Conservation (phyloP, 768 basidiomycete genomes). For the Pleurotus tuoliensis region DNA sequence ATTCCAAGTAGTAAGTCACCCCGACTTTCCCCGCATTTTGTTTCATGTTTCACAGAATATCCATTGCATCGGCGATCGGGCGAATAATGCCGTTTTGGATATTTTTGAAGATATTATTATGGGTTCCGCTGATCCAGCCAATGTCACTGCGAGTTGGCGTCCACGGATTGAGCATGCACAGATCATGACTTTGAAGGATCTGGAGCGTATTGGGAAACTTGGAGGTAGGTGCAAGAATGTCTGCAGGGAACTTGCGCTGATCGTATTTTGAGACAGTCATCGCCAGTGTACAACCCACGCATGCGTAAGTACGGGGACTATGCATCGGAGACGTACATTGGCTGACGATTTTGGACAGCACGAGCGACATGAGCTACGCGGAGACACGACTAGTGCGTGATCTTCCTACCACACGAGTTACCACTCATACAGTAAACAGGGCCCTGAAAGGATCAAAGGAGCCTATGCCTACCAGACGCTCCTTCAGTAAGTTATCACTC, state of each 20-base stretch:
- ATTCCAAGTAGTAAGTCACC: slow-evolving; percentile 74
- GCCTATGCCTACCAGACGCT: slow-evolving; percentile 89
- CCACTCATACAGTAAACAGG: slow-evolving; percentile 36
- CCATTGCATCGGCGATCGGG: slow-evolving; percentile 86
- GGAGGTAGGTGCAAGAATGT: slow-evolving; percentile 51
- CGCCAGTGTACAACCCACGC: slow-evolving; percentile 89
- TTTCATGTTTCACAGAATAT: slow-evolving; percentile 55
- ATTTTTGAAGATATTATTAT: slow-evolving; percentile 69
- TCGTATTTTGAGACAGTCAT: slow-evolving; percentile 54
- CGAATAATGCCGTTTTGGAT: slow-evolving; percentile 79
- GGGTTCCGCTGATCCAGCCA: slow-evolving; percentile 16
- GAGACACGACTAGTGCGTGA: slow-evolving; percentile 65
- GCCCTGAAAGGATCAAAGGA: slow-evolving; percentile 75
- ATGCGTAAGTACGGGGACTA: slow-evolving; percentile 53
- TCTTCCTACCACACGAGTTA: neutral
- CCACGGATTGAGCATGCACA: slow-evolving; percentile 93
- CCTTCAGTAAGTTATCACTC: slow-evolving; percentile 48
- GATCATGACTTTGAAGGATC: slow-evolving; percentile 69
- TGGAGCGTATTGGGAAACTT: slow-evolving; percentile 63
- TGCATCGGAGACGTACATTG: neutral
- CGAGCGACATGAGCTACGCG: slow-evolving; percentile 91
- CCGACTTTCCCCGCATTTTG: neutral
- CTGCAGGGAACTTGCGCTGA: neutral
- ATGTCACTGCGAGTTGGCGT: slow-evolving; percentile 40
- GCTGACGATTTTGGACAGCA: slow-evolving; percentile 37